Conservation (phyloP, 164 flowering plant species). For the Vitis cinerea region DNA sequence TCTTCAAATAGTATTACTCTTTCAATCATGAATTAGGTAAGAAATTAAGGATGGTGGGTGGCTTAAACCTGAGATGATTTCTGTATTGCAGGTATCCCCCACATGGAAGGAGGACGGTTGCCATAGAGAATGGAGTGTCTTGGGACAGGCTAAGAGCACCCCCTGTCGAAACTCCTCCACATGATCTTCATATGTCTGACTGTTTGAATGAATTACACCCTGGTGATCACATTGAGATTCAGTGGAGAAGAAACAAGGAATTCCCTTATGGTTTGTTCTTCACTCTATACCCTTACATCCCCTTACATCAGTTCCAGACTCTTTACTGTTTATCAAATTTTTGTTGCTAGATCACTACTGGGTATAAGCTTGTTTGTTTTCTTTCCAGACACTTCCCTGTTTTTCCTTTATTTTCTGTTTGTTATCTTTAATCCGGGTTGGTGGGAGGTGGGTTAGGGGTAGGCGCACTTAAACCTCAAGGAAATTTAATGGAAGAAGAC, state of each 20-base stretch:
- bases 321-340: background rate
- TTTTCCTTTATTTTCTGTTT: background rate
- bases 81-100: conserved; percentile 37
- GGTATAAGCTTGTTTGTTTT: background rate
- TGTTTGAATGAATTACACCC: conserved; percentile 37
- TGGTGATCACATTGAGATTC: conserved; percentile 48
- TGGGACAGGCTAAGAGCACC: conserved; percentile 50
- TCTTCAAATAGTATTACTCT: background rate
- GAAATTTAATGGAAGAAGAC: background rate
- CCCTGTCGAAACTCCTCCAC: conserved; percentile 33
- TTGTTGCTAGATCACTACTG: background rate
- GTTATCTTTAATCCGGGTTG: background rate
- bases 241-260: conserved; percentile 55
- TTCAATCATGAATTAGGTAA: background rate
- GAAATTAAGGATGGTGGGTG: background rate
- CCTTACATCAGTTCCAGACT: background rate
- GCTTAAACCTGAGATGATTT: background rate
- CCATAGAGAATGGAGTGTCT: conserved; percentile 36
- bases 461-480: background rate
- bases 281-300: background rate
- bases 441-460: background rate
- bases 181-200: conserved; percentile 39
- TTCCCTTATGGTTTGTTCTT: conserved; percentile 42
- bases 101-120: conserved; percentile 39
- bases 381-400: background rate